Conservation (phyloP, 176 grass and related monocot genomes). For the Oryza glumipatula region DNA sequence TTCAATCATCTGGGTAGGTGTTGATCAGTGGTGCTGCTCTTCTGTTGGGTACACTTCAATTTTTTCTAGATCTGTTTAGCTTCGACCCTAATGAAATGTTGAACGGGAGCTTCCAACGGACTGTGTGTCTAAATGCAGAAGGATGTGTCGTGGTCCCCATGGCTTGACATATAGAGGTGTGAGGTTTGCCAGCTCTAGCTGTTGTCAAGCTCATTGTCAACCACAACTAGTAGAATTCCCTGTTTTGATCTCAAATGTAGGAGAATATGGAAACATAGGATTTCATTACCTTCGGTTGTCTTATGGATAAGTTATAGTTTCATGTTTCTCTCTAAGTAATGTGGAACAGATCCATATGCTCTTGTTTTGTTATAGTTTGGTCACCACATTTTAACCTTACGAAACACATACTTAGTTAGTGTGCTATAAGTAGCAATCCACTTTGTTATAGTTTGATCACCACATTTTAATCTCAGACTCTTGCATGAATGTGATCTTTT, state of each 20-base stretch:
- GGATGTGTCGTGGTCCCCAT: background rate
- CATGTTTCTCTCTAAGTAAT: background rate
- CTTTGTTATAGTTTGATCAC: background rate
- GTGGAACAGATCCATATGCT: background rate
- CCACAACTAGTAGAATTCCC: background rate
- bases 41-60: background rate
- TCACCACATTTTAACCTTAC: background rate
- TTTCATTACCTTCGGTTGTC: background rate
- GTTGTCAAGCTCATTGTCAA: background rate
- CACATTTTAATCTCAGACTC: background rate
- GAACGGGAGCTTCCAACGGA: background rate
- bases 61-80: slow-evolving; percentile 1
- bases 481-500: background rate
- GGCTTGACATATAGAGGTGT: background rate
- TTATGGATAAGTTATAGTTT: slow-evolving; percentile 14
- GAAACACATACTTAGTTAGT: background rate
- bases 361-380: background rate
- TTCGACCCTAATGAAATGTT: slow-evolving; percentile 8
- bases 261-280: background rate
- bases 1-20: background rate
- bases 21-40: background rate
- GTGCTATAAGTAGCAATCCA: background rate
- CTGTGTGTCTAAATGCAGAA: slow-evolving; percentile 33
- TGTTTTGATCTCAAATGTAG: background rate
- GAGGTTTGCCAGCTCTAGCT: background rate